Evolutionary conservation across 2,329 filamentous ascomycete genomes (phyloP).

Genomic region (Penicillium sp.): DNA sequence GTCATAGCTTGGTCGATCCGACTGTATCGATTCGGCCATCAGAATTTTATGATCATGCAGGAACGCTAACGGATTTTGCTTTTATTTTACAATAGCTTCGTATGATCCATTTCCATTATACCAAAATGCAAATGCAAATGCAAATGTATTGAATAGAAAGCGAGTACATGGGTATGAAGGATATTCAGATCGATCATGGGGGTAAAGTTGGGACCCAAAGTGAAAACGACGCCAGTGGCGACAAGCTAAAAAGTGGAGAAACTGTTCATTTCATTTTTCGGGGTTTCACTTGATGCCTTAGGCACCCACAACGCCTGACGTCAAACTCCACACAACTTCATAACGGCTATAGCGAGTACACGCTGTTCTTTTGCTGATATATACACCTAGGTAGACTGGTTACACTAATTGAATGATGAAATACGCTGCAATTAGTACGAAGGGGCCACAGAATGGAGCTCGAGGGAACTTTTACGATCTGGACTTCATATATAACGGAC

Average conservation of each 20-base stretch:
- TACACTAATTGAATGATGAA: neutral
- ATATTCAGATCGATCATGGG: neutral
- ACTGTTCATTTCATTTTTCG: neutral
- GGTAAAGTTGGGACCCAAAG: neutral
- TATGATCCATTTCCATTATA: too few relatives aligned
- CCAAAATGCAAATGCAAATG: too few relatives aligned
- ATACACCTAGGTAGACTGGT: neutral
- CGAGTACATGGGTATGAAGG: too few relatives aligned
- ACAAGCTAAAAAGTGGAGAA: neutral
- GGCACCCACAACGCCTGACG: neutral
- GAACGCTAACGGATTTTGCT: neutral
- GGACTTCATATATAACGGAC: too few relatives aligned
- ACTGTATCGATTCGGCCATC: constrained; percentile 10
- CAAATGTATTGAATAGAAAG: too few relatives aligned
- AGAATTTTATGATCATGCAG: neutral
- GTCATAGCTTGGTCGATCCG: constrained; percentile 23
- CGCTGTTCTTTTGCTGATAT: neutral
- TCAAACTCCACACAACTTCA: neutral
- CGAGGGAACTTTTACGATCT: too few relatives aligned
- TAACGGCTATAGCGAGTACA: neutral
- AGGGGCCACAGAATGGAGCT: too few relatives aligned
- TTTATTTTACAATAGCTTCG: neutral
- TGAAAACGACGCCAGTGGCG: neutral
- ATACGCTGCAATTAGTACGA: rapidly evolving
- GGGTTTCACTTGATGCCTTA: neutral